Conservation (phyloP, 148 eudicot genomes). For the Chenopodium quinoa region DNA sequence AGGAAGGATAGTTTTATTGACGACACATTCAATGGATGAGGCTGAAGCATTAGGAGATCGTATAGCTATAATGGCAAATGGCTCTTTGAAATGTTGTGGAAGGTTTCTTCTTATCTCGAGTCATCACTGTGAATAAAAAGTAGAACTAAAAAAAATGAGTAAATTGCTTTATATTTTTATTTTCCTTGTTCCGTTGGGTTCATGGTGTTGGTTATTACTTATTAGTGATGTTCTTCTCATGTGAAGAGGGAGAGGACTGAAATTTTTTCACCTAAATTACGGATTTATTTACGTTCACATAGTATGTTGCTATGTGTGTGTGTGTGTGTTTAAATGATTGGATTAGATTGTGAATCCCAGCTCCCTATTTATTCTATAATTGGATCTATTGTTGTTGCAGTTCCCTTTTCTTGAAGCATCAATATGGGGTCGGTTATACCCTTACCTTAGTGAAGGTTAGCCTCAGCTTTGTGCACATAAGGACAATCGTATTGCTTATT, state of each 20-base stretch:
- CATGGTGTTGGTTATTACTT: conserved; percentile 6
- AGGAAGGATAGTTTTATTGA: conserved; percentile 85
- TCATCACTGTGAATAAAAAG: not conserved
- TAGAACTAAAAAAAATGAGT: not conserved
- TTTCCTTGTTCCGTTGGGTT: not conserved
- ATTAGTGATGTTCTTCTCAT: not conserved
- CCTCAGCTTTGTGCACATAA: conserved; percentile 4
- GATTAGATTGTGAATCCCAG: not conserved
- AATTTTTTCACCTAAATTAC: not conserved
- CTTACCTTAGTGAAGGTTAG: conserved; percentile 93
- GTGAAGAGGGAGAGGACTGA: not conserved
- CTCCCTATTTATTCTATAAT: conserved; percentile 15
- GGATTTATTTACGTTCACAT: not conserved
- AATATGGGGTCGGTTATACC: conserved; percentile 98
- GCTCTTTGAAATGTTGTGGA: conserved; percentile 96
- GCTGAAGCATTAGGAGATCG: conserved; percentile 98
- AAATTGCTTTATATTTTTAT: not conserved
- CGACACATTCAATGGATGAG: conserved; percentile 99
- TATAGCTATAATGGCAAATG: conserved; percentile 99
- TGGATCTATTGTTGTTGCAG: conserved; percentile 38
- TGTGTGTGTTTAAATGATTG: no score
- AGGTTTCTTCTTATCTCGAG: conserved; percentile 46
- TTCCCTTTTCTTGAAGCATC: conserved; percentile 93
- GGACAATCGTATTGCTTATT: conserved; percentile 10
- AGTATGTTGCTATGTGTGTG: not conserved